Conservation (phyloP, 148 eudicot species). For the Camellia sinensis region DNA sequence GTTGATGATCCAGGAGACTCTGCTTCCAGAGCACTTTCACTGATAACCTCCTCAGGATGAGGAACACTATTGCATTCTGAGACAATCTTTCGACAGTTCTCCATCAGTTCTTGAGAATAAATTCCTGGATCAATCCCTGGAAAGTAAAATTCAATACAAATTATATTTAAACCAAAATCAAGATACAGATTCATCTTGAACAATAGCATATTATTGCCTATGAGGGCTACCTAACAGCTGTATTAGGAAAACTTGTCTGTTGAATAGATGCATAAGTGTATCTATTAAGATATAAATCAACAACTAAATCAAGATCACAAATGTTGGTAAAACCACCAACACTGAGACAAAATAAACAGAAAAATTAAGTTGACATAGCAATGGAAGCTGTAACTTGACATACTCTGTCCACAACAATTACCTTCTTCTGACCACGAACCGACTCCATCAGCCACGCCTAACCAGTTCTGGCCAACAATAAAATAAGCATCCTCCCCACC, state of each 20-base stretch:
- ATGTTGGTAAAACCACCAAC: neutral
- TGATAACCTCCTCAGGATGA: slow-evolving; percentile 45
- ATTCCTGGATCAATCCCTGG: slow-evolving; percentile 55
- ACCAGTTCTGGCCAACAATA: slow-evolving; percentile 51
- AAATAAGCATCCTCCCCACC: slow-evolving; percentile 85
- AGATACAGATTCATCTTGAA: neutral
- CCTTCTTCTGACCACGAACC: slow-evolving; percentile 82
- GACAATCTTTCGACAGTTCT: slow-evolving; percentile 45
- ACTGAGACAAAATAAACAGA: neutral
- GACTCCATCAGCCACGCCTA: slow-evolving; percentile 86
- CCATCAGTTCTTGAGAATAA: slow-evolving; percentile 63
- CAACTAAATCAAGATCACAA: neutral
- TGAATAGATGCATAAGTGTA: neutral
- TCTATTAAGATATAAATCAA: neutral
- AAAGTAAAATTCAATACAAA: slow-evolving; percentile 2
- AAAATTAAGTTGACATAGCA: neutral
- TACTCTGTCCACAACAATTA: slow-evolving; percentile 11
- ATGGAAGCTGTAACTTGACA: neutral
- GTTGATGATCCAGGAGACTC: slow-evolving; percentile 66
- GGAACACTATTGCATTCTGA: slow-evolving; percentile 26
- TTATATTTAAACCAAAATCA: neutral
- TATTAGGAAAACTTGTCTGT: neutral
- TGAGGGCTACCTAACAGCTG: neutral
- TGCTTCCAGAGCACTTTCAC: slow-evolving; percentile 42
- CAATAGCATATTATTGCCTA: neutral